A percentile compares a stretch with the other conserved stretches of the same genome.
phyloP scores from a whole-genome alignment of 495 filamentous ascomycete genomes.

The Astrocystis sublimbata region DNA sequence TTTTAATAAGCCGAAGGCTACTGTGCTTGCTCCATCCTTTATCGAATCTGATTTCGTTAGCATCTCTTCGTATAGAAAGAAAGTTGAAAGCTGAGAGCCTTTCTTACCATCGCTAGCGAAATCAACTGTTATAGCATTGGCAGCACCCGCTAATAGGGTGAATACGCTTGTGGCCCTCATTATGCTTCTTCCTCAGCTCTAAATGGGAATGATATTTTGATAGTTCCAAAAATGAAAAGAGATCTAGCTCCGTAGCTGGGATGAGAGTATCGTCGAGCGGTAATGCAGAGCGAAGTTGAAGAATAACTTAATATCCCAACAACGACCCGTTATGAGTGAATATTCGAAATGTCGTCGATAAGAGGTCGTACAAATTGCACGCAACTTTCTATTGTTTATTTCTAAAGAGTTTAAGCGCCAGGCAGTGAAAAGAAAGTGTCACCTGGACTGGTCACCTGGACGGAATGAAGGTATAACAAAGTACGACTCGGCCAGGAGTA shows the following conservation, averaged over 20 bases:
- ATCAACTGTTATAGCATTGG: conserved; percentile 5
- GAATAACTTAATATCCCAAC: neutral
- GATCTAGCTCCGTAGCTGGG: neutral
- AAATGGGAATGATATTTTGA: neutral
- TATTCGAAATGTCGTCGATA: neutral
- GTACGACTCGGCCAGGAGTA: conserved; percentile 11
- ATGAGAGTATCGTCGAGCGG: neutral
- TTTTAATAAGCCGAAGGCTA: conserved; percentile 47
- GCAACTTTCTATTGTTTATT: neutral
- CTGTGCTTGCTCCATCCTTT: conserved; percentile 45
- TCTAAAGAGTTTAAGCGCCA: neutral
- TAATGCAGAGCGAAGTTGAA: neutral
- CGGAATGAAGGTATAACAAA: conserved; percentile 9
- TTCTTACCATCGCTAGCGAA: conserved; percentile 10
- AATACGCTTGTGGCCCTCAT: conserved; percentile 2
- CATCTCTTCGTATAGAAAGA: neutral
- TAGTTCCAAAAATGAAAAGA: neutral
- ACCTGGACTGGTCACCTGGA: conserved; percentile 12
- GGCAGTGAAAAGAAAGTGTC: neutral
- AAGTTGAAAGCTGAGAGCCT: neutral
- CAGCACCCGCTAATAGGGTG: neutral
- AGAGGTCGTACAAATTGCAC: neutral
- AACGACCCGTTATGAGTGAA: neutral
- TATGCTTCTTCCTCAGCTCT: neutral
- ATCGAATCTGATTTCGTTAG: conserved; percentile 37